Conservation (phyloP, 2,329 filamentous ascomycete species). For the Setomelanomma holmii region DNA sequence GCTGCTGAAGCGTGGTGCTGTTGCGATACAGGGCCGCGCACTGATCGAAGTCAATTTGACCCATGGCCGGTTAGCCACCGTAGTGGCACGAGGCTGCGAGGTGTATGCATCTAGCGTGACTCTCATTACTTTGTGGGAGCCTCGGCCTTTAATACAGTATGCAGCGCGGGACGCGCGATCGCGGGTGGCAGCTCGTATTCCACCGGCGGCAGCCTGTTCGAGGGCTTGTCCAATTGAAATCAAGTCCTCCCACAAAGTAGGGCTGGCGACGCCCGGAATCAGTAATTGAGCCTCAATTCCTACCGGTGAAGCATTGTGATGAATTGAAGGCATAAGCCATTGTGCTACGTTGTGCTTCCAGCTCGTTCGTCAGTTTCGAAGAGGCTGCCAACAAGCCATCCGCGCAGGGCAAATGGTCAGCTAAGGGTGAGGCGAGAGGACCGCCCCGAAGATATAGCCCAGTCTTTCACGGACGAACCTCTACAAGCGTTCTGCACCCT, state of each 20-base stretch:
- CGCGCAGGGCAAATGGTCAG: no score
- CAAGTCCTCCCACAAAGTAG: neutral
- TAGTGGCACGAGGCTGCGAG: neutral
- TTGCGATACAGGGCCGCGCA: neutral
- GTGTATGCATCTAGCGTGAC: neutral
- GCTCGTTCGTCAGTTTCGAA: neutral
- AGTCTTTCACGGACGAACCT: no score
- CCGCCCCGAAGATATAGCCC: no score
- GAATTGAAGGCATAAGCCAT: neutral
- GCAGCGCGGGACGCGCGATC: neutral
- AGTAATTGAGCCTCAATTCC: slow-evolving; percentile 6
- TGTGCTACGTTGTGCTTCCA: neutral
- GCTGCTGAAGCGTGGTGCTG: slow-evolving; percentile 10
- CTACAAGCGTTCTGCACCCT: neutral
- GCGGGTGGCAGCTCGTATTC: slow-evolving; percentile 1
- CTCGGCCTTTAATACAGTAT: slow-evolving; percentile 2
- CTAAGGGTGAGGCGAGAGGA: no score
- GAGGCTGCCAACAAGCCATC: neutral
- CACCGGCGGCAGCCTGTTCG: neutral
- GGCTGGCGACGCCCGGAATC: neutral
- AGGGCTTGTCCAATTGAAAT: neutral
- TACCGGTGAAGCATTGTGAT: slow-evolving; percentile 1
- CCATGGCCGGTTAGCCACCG: slow-evolving; percentile 8
- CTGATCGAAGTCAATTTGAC: slow-evolving; percentile 9
- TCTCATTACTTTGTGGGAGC: neutral